Conservation (phyloP, 306 rosid genomes). For the Castanopsis chinensis region DNA sequence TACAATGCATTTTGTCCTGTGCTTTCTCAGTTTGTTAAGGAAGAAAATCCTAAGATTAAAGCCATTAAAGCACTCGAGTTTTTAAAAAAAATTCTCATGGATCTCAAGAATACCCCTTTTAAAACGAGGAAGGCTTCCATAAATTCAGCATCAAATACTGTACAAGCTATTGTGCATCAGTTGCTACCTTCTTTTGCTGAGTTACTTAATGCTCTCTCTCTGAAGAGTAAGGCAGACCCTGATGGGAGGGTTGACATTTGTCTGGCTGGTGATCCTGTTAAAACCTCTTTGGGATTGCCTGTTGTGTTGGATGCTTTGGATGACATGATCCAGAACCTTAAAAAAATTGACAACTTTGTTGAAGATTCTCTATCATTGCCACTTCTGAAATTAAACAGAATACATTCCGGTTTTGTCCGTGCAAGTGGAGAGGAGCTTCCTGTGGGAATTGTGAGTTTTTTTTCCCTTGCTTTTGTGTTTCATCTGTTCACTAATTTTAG, state of each 20-base stretch:
- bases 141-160: constrained; percentile 34
- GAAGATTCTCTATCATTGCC: constrained; percentile 58
- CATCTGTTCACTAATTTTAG: constrained; percentile 17
- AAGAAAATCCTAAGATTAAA: constrained; percentile 46
- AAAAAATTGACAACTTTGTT: constrained; percentile 47
- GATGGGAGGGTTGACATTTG: constrained; percentile 67
- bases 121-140: constrained; percentile 58
- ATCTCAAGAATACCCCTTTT: constrained; percentile 58
- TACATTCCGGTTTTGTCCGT: constrained; percentile 81
- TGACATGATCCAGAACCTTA: constrained; percentile 49
- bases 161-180: constrained; percentile 34
- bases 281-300: constrained; percentile 74
- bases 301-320: constrained; percentile 73
- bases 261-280: constrained; percentile 61
- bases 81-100: constrained; percentile 44
- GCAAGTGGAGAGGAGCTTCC: constrained; percentile 96
- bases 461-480: constrained; percentile 23
- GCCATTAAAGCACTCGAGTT: constrained; percentile 54
- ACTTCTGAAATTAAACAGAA: constrained; percentile 67
- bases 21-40: constrained; percentile 51
- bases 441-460: constrained; percentile 80
- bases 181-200: constrained; percentile 59
- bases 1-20: constrained; percentile 62
- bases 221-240: constrained; percentile 42
- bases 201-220: constrained; percentile 59